Percentiles rank a stretch among this genome's conserved stretches.
These are phyloP conservation scores for Cercospora citrullina DNA, from an alignment of 2,329 filamentous ascomycete species.

Conservation along the genomic window DNA sequence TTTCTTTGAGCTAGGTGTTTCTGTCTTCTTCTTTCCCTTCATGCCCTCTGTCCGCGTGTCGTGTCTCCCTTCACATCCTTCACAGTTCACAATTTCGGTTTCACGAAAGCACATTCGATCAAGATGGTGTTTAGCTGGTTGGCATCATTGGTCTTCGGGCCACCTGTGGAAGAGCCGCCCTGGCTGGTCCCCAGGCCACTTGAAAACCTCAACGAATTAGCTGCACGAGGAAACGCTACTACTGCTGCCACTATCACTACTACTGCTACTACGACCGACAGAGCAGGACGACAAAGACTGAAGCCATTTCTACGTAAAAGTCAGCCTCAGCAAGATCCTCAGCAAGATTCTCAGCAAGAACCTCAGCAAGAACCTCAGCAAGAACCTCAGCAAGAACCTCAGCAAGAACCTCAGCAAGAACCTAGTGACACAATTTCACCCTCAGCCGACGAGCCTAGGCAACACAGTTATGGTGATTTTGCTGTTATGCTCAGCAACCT, in stretches of 20 bases:
- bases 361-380: not conserved
- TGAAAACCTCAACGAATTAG: not conserved
- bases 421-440: too few relatives aligned
- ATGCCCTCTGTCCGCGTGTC: not conserved
- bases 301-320: not conserved
- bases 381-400: not conserved
- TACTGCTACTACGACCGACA: not conserved
- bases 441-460: too few relatives aligned
- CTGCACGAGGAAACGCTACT: not conserved
- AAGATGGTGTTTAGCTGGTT: not conserved
- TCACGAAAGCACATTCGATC: not conserved
- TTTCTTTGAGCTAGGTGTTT: constrained; percentile 1
- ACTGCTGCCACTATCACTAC: not conserved
- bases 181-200: not conserved
- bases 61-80: not conserved
- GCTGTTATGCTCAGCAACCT: too few relatives aligned
- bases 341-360: not conserved
- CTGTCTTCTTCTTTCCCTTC: not conserved
- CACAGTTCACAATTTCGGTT: not conserved
- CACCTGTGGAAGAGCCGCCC: not conserved
- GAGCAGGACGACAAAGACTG: not conserved
- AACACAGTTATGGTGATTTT: too few relatives aligned
- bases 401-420: not conserved
- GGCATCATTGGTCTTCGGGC: not conserved
- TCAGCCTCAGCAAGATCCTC: not conserved